Evolutionary conservation across 2,329 filamentous ascomycete genomes (phyloP).

Genomic region (Claviceps capensis): DNA sequence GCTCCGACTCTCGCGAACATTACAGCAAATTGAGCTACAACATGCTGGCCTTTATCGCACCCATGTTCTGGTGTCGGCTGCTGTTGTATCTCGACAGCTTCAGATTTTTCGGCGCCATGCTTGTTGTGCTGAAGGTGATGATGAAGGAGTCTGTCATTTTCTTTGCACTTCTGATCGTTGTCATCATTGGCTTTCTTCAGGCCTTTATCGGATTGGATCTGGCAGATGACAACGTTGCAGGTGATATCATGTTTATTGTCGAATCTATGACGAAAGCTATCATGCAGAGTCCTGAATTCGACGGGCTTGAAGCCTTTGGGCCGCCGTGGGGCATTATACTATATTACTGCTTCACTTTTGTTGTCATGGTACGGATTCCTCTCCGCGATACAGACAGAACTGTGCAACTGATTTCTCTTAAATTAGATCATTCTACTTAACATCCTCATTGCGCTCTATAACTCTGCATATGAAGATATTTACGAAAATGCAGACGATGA

Average conservation of each 20-base stretch:
- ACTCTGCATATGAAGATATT: constrained; percentile 90
- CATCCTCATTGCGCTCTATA: constrained; percentile 93
- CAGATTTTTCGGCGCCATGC: constrained; percentile 95
- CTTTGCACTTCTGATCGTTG: constrained; percentile 76
- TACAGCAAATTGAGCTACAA: constrained; percentile 84
- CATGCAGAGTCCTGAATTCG: constrained; percentile 85
- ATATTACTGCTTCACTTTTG: constrained; percentile 96
- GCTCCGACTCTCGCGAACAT: constrained; percentile 31
- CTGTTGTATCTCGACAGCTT: constrained; percentile 86
- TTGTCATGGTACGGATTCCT: constrained; percentile 64
- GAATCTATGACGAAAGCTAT: constrained; percentile 80
- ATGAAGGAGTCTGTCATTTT: constrained; percentile 93
- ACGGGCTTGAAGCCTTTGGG: constrained; percentile 76
- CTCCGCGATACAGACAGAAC: neutral
- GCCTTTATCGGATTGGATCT: constrained; percentile 87
- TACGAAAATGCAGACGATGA: constrained; percentile 90
- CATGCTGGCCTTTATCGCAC: constrained; percentile 81
- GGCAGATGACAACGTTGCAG: constrained; percentile 55
- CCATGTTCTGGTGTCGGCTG: constrained; percentile 93
- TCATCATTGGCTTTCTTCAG: constrained; percentile 80
- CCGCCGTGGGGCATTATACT: constrained; percentile 88
- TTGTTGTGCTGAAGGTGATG: constrained; percentile 91
- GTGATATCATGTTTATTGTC: constrained; percentile 60
- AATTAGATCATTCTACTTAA: constrained; percentile 65
- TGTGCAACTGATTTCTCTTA: neutral